A percentile compares a stretch with the other conserved stretches of the same genome.
phyloP scores from a whole-genome alignment of 805 yeast species.

The Schwanniomyces vanrijiae region DNA sequence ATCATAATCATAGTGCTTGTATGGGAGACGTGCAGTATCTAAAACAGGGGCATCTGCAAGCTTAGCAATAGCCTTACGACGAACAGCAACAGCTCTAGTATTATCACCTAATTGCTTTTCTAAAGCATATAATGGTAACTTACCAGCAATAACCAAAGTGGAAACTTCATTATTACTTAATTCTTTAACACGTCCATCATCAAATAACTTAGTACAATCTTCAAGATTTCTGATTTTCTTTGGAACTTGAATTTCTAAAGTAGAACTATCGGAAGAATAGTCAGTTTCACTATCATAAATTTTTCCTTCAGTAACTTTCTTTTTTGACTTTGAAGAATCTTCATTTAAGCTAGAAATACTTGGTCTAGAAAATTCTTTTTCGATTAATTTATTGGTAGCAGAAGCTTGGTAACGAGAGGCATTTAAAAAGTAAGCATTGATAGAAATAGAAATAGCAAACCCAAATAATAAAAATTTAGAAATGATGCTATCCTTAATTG shows the following conservation, averaged over 20 bases:
- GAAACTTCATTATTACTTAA: constrained; percentile 75
- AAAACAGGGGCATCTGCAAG: constrained; percentile 81
- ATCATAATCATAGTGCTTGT: constrained; percentile 81
- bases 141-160: constrained; percentile 67
- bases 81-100: constrained; percentile 88
- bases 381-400: constrained; percentile 40
- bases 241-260: constrained; percentile 23
- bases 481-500: constrained; percentile 77
- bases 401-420: constrained; percentile 72
- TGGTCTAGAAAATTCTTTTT: constrained; percentile 37
- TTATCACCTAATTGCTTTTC: constrained; percentile 90
- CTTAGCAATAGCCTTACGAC: constrained; percentile 89
- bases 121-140: constrained; percentile 87
- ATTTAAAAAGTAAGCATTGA: constrained; percentile 82
- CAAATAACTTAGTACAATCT: constrained; percentile 59
- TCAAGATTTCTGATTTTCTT: constrained; percentile 50
- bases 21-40: constrained; percentile 73
- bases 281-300: constrained; percentile 12
- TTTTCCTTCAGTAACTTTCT: constrained; percentile 2
- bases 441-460: constrained; percentile 71
- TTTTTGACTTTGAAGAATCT: not conserved
- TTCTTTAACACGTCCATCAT: constrained; percentile 68
- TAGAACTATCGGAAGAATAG: constrained; percentile 28
- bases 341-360: constrained; percentile 6
- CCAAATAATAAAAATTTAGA: constrained; percentile 74